A percentile compares a stretch with the other conserved stretches of the same genome.
Evolutionary conservation across 306 rosid genomes (phyloP).

Genomic region (Hippophae rhamnoides): DNA sequence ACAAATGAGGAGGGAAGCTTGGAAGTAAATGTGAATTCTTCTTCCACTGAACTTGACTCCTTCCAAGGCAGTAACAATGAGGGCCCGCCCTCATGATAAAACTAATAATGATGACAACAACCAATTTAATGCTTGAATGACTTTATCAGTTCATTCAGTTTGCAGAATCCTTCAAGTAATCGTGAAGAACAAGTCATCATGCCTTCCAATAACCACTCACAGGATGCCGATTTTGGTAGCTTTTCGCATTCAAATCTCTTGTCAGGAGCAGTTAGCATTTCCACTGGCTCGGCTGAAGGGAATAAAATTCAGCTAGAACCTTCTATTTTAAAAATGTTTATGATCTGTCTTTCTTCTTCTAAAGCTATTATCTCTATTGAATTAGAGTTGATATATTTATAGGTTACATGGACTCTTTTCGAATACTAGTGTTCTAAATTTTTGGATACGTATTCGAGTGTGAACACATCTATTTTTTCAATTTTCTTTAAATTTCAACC

Average conservation of each 20-base stretch:
- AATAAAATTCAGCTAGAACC: constrained; percentile 23
- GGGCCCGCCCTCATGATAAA: constrained; percentile 23
- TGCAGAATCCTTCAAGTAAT: constrained; percentile 30
- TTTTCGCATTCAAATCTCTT: constrained; percentile 32
- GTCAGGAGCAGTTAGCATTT: constrained; percentile 31
- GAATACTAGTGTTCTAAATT: too few relatives aligned
- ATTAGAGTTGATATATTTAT: too few relatives aligned
- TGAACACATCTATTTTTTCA: too few relatives aligned
- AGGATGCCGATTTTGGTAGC: constrained; percentile 38
- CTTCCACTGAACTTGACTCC: constrained; percentile 25
- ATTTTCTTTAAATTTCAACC: too few relatives aligned
- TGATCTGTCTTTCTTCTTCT: constrained; percentile 1
- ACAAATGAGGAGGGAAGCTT: constrained; percentile 19
- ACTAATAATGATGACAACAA: constrained; percentile 20
- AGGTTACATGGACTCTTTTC: too few relatives aligned
- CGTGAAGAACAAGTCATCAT: constrained; percentile 28
- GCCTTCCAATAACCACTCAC: constrained; percentile 27
- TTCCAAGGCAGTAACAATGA: constrained; percentile 34
- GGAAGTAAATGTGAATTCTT: constrained; percentile 22
- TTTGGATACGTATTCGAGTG: too few relatives aligned
- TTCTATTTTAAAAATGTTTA: constrained; percentile 52
- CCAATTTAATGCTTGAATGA: constrained; percentile 48
- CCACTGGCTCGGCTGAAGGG: constrained; percentile 27
- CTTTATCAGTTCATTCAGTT: constrained; percentile 37
- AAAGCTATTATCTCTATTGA: not conserved